Percentiles rank a stretch among this genome's conserved stretches.
phyloP scores from a whole-genome alignment of 345 rosid species.

The Bruguiera gymnorhiza region DNA sequence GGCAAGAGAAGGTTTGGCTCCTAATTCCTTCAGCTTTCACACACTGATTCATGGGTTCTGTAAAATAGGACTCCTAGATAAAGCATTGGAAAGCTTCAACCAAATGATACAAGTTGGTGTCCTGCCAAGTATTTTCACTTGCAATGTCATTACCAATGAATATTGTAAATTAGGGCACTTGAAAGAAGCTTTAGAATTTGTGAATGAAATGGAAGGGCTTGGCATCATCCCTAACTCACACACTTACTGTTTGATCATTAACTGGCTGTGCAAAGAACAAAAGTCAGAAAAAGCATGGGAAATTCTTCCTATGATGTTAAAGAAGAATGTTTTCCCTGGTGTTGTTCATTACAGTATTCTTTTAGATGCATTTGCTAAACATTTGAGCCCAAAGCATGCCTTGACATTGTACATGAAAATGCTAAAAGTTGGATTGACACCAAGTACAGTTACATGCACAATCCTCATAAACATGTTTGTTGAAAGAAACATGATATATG shows the following conservation, averaged over 20 bases:
- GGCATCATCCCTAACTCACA: constrained; percentile 37
- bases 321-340: constrained; percentile 38
- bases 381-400: constrained; percentile 34
- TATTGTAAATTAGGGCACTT: constrained; percentile 31
- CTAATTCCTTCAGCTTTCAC: constrained; percentile 28
- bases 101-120: constrained; percentile 38
- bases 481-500: constrained; percentile 18
- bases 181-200: constrained; percentile 39
- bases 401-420: constrained; percentile 34
- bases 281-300: constrained; percentile 38
- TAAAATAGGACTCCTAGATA: constrained; percentile 36
- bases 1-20: constrained; percentile 30
- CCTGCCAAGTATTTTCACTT: constrained; percentile 35
- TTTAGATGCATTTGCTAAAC: constrained; percentile 45
- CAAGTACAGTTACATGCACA: constrained; percentile 35
- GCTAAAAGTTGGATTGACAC: constrained; percentile 40
- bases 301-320: constrained; percentile 50
- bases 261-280: constrained; percentile 35
- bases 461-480: constrained; percentile 42
- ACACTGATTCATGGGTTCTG: constrained; percentile 41
- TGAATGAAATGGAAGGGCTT: constrained; percentile 27
- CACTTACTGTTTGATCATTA: constrained; percentile 40
- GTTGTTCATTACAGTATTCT: constrained; percentile 35
- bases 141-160: constrained; percentile 35
- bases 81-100: constrained; percentile 35